These are phyloP conservation scores for Ligustrum vulgare DNA, from an alignment of 257 asterid species.

Conservation along the genomic window DNA sequence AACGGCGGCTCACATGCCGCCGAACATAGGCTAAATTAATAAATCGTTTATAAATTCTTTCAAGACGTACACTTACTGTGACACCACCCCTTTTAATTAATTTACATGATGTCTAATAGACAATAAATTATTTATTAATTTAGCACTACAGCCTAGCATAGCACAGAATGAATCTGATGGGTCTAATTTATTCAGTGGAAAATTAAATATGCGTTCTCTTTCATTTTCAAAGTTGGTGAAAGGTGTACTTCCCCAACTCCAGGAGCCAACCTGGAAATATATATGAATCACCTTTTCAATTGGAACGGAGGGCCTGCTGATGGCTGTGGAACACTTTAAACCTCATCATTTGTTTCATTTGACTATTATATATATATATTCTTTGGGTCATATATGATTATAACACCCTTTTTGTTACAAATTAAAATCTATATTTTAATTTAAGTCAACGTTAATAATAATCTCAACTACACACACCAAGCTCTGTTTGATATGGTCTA, in stretches of 20 bases:
- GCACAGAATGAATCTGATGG: conserved; percentile 23
- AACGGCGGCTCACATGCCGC: too few species aligned
- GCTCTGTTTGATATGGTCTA: too few species aligned
- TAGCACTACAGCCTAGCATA: conserved; percentile 40
- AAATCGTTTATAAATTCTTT: too few species aligned
- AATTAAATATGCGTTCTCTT: conserved; percentile 15
- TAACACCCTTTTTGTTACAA: too few species aligned
- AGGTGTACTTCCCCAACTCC: conserved; percentile 42
- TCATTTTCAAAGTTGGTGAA: conserved; percentile 36
- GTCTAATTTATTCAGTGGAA: conserved; percentile 18
- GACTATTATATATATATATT: conserved; percentile 2
- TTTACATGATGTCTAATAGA: not conserved
- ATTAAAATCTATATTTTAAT: too few species aligned
- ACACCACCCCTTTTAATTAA: conserved; percentile 18
- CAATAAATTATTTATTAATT: not conserved
- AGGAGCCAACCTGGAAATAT: conserved; percentile 47
- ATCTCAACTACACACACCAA: too few species aligned
- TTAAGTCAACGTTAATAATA: too few species aligned
- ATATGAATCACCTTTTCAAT: conserved; percentile 27
- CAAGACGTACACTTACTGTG: not conserved
- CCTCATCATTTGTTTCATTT: conserved; percentile 29
- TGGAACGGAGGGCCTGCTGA: conserved; percentile 38
- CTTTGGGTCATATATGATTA: too few species aligned
- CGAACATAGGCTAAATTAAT: too few species aligned
- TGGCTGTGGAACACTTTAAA: conserved; percentile 28